These are phyloP conservation scores for Globisporangium mamillatum DNA, from an alignment of 352 stramenopile species.

Conservation along the genomic window DNA sequence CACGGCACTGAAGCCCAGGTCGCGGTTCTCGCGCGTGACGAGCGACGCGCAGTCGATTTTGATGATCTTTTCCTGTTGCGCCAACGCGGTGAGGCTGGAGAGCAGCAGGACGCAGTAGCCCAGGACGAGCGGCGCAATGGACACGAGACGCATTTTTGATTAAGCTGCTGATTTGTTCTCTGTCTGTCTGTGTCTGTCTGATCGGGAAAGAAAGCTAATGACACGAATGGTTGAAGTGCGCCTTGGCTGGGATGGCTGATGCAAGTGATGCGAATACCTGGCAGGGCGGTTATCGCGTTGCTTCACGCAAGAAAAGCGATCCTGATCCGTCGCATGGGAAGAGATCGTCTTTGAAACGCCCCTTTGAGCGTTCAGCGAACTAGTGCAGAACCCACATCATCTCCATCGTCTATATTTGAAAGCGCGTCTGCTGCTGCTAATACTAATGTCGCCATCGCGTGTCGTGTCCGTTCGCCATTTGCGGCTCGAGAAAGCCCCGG, in stretches of 20 bases:
- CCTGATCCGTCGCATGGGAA: background rate
- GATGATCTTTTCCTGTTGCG: background rate
- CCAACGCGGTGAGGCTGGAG: background rate
- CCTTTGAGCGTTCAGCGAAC: slow-evolving; percentile 2
- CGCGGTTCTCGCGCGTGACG: background rate
- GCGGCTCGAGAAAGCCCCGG: slow-evolving; percentile 82
- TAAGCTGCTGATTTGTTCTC: background rate
- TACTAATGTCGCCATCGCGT: slow-evolving; percentile 63
- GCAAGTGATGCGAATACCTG: background rate
- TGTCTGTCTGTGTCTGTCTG: background rate
- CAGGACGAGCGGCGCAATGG: background rate
- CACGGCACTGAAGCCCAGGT: slow-evolving; percentile 11
- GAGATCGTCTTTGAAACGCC: background rate
- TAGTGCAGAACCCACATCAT: background rate
- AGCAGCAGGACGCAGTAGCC: background rate
- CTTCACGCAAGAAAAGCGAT: slow-evolving; percentile 1
- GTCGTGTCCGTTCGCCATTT: slow-evolving; percentile 74
- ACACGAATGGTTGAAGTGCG: background rate
- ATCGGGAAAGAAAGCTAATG: background rate
- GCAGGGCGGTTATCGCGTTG: slow-evolving; percentile 3
- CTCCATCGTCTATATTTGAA: background rate
- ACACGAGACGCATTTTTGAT: slow-evolving; percentile 2
- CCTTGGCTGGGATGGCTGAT: background rate
- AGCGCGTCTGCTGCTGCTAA: background rate
- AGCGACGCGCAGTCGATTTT: background rate